Evolutionary conservation across 1,284 basidiomycete species (phyloP), one percentile per base, ranked within the genome.

Genomic region (Athelia psychrophila): DNA sequence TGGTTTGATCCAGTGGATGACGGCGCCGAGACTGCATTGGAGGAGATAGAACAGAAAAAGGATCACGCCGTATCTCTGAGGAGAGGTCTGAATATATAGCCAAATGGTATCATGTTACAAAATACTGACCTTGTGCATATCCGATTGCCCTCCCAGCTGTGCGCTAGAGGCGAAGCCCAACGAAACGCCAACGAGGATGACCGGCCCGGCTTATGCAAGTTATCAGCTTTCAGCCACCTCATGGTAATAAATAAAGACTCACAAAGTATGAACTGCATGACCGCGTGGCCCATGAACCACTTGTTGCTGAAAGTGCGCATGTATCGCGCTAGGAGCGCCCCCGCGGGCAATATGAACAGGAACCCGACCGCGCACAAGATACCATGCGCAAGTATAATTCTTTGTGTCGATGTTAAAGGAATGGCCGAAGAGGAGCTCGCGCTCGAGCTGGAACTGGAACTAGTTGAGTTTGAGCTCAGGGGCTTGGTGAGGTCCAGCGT

Each of bases 231-330:
- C 18, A 4, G 12, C 24, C 1, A 55, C 35, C 47, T 13, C 22
- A 44, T 50, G 2, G 4, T 54, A 18, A 33, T 24, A 32, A 19
- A 50, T 24, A 15, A n/a, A n/a, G n/a, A 58, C 63, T 48, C 60
- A 79, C 75, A 69, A 49, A 79, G 20, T 32, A 59, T 65, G 52
- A 78, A 73, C 62, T 83, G 80, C 27, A 75, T 53, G 49, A 75
- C 66, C 70, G 75, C 78, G 57, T 84, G 82, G 20, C 67, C 71
- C 16, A 67, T 72, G 66, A 83, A 85, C 86, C 85, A 88, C 0
- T 62, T 66, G 0, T 68, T 67, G 10, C 74, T 73, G 56, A 80
- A 74, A 0, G 80, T 84, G 49, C 84, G 70, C 20, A 80, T 67
- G 56, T 78, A 81, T 32, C 86, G 74, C 1, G 81, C 83, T 22